Evolutionary conservation across 2,329 filamentous ascomycete species (phyloP), one percentile per base, ranked within the genome.

Genomic region (Botrytis fabae): DNA sequence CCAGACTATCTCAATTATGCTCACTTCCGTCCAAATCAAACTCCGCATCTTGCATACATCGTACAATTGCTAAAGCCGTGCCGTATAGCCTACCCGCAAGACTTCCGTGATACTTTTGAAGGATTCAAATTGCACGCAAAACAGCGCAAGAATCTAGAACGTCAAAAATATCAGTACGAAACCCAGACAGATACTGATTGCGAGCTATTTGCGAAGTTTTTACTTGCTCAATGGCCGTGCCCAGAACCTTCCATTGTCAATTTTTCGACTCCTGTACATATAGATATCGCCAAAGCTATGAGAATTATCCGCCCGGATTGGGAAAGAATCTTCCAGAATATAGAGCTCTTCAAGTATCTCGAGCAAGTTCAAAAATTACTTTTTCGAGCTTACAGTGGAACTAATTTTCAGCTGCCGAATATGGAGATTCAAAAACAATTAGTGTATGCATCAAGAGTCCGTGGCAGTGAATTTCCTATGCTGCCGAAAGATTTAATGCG

Each of bases 201-300:
- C 59, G 78, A 78, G 38, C 20, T 62, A 1, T 71, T 89, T n/a
- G 84, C 84, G 0, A 73, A 79, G 9, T 82, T 82, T 25, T 78
- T 89, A 0, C 72, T 85, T 0, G 69, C 75, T 0, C 84, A 86
- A 73, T 87, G 85, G 85, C 85, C 87, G 0, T 82, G 81, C 62
- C 32, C 74, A 0, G 77, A 81, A 12, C 83, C 84, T 0, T 79
- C 78, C 0, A 28, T 81, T 0, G 74, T 78, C 0, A 75, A 77
- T 0, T 78, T 85, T 12, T 66, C 22, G 40, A 74, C 74, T 4
- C 70, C 72, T 1, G 77, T 82, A 5, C 64, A 83, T 4, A 42
- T 89, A 0, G 78, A 87, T 73, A 35, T 82, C 10, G 54, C 74
- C 0, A 74, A 79, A 18, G 86, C 85, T 4, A 54, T 87, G 1